These are phyloP conservation scores for Vitis hybrid DNA, from an alignment of 177 flowering plant species.

Conservation along the genomic window DNA sequence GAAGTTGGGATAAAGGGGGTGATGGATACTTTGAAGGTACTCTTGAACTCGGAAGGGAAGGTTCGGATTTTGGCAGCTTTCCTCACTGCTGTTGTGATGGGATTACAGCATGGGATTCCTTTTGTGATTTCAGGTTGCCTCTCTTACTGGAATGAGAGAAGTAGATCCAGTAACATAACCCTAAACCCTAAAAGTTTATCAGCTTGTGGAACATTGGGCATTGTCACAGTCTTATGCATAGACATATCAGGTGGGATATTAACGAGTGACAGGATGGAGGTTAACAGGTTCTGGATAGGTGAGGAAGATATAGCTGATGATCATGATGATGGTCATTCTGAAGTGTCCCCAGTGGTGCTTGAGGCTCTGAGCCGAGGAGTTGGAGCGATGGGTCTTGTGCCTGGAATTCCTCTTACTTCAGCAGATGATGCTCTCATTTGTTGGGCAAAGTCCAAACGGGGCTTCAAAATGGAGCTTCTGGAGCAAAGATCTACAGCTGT, in stretches of 20 bases:
- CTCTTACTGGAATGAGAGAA: constrained; percentile 4
- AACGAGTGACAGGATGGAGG: constrained; percentile 2
- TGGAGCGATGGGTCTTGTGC: not conserved
- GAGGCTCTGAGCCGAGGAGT: constrained; percentile 6
- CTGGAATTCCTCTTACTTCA: not conserved
- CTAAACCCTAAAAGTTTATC: constrained; percentile 3
- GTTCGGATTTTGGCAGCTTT: constrained; percentile 4
- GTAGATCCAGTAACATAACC: not conserved
- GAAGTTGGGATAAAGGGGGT: constrained; percentile 1
- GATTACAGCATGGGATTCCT: constrained; percentile 22
- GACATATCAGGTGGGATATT: constrained; percentile 9
- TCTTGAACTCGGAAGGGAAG: constrained; percentile 8
- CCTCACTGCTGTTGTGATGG: constrained; percentile 2
- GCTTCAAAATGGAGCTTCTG: not conserved
- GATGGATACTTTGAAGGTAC: constrained; percentile 8
- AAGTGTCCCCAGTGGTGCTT: not conserved
- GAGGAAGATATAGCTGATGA: not conserved
- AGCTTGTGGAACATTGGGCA: constrained; percentile 14
- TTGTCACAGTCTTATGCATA: not conserved
- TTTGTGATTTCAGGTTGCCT: constrained; percentile 12
- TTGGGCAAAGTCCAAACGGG: constrained; percentile 4
- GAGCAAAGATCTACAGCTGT: not conserved
- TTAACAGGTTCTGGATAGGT: constrained; percentile 11
- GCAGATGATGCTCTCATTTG: not conserved
- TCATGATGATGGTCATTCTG: not conserved